Evolutionary conservation across 306 rosid species (phyloP).

Genomic region (Echinosophora koreensis): DNA sequence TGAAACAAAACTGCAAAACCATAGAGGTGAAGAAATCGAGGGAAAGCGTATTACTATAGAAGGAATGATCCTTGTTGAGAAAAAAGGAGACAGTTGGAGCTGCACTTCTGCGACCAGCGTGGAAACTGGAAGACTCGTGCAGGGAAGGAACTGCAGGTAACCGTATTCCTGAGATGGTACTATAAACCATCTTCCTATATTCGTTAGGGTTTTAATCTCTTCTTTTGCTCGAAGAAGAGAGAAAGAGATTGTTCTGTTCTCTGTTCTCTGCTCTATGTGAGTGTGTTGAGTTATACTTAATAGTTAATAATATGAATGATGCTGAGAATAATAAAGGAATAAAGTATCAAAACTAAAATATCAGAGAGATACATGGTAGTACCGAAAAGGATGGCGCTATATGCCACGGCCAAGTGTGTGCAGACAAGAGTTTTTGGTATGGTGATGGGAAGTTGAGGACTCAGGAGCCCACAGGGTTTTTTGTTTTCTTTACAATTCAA

Average conservation of each 20-base stretch:
- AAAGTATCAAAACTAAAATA: not conserved
- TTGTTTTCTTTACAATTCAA: too few relatives aligned
- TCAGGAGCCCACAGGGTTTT: too few relatives aligned
- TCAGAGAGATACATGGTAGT: not conserved
- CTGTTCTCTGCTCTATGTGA: too few relatives aligned
- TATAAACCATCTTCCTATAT: constrained; percentile 52
- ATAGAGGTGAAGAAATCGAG: not conserved
- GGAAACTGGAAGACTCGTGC: constrained; percentile 46
- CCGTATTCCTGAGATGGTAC: constrained; percentile 63
- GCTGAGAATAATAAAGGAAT: not conserved
- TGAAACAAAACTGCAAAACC: not conserved
- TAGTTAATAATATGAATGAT: not conserved
- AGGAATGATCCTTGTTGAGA: constrained; percentile 44
- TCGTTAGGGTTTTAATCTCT: not conserved
- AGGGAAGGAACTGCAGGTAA: constrained; percentile 53
- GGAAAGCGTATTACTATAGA: constrained; percentile 48
- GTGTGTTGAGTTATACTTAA: not conserved
- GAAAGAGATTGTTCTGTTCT: too few relatives aligned
- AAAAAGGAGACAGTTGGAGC: constrained; percentile 38
- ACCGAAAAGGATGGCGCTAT: not conserved
- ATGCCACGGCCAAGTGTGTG: not conserved
- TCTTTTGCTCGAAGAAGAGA: not conserved
- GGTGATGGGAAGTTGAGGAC: too few relatives aligned
- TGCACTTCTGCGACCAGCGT: constrained; percentile 48
- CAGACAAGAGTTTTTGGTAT: not conserved